phyloP scores from a whole-genome alignment of 805 yeast genomes.

The Monosporozyma servazzii region DNA sequence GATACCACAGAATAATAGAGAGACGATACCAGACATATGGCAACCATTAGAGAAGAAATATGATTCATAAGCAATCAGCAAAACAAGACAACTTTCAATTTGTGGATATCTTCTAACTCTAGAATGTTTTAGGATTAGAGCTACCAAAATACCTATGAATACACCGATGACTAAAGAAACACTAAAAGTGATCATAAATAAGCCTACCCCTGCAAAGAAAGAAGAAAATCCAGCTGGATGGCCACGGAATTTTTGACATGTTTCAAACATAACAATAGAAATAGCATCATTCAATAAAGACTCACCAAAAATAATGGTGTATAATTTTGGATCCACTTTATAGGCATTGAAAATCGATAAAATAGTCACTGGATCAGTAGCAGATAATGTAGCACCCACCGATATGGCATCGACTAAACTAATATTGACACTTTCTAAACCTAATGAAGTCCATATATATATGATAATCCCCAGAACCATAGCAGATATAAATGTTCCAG shows the following conservation, averaged over 20 bases:
- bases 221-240: slow-evolving; percentile 63
- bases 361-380: slow-evolving; percentile 97
- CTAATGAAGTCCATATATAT: slow-evolving; percentile 83
- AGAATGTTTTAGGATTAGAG: slow-evolving; percentile 82
- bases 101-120: slow-evolving; percentile 93
- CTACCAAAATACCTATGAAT: slow-evolving; percentile 78
- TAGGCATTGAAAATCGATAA: slow-evolving; percentile 93
- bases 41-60: slow-evolving; percentile 98
- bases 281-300: slow-evolving; percentile 93
- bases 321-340: slow-evolving; percentile 94
- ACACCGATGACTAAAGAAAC: slow-evolving; percentile 86
- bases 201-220: slow-evolving; percentile 88
- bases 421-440: slow-evolving; percentile 77
- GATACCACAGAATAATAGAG: slow-evolving; percentile 89
- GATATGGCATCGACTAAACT: slow-evolving; percentile 96
- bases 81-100: slow-evolving; percentile 87
- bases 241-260: slow-evolving; percentile 93
- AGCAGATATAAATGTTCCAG: slow-evolving; percentile 91
- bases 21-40: slow-evolving; percentile 98
- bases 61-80: slow-evolving; percentile 87
- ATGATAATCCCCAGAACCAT: slow-evolving; percentile 82
- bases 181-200: slow-evolving; percentile 87
- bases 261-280: slow-evolving; percentile 97
- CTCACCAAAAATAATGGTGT: slow-evolving; percentile 96
- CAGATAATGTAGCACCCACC: slow-evolving; percentile 95